Evolutionary conservation across 257 asterid genomes (phyloP), one percentile per base, ranked within the genome.

Genomic region (Avicennia marina): DNA sequence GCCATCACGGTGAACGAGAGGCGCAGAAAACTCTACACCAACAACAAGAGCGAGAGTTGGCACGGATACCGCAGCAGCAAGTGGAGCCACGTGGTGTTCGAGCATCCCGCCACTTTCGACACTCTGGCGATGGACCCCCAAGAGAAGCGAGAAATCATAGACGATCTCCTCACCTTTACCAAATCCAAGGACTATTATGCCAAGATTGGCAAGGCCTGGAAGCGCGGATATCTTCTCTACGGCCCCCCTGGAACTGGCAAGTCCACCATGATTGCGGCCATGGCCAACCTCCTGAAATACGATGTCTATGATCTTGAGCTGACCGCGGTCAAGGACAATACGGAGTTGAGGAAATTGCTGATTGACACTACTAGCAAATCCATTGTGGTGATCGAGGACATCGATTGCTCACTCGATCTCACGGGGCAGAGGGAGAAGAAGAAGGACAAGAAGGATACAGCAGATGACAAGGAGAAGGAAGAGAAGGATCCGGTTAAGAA

Each of bases 131-230:
- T 83, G 86, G 82, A 83, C n/a, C 83, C 88, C 0, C 32, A 0
- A 1, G 62, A 43, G 72, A 83, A 83, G 60, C 61, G 64, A 13
- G 86, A 75, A 4, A 78, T 83, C 11, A 11, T 78, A 0, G 64
- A 80, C 19, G 91, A 83, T 26, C 67, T 83, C 0, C 4, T 50
- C 29, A 68, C 57, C 4, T 83, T 83, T 19, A 66, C 72, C 4
- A 45, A 71, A 0, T 52, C 80, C 0, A 78, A 80, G 65, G 84
- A 84, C 6, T 81, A 75, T 16, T 84, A 84, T n/a, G 65, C 69
- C 0, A 76, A 76, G 65, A 54, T 84, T 6, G 94, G 94, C 1
- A 84, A 84, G 65, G 79, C 89, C 0, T 84, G 94, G 94, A 84
- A 81, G 59, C 67, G 94, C 4, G 83, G 83, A 0, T 77, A 77